Base-by-base conservation (phyloP, 129 eudicot species). In the Centrapalus pauciflorus region DNA sequence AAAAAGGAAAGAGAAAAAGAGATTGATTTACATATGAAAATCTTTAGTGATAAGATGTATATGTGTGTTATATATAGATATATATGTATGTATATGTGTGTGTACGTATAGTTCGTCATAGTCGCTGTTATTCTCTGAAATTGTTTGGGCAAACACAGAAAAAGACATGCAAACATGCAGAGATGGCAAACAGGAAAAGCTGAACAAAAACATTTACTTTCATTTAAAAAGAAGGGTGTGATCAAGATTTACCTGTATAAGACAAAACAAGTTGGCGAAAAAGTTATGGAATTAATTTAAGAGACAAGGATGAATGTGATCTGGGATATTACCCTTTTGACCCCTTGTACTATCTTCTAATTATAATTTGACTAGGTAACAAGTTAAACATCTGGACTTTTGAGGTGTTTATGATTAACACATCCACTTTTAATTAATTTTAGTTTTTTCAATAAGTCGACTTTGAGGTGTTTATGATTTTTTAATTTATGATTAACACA, bases 111-210 rank as follows among this genome's bases (percentile, higher is more conserved):
- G 74, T 62, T 79, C 55, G 67, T 79, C 76, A 70, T 69, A 77
- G 71, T 61, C 70, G 60, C 78, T 73, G 79, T 79, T 79, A 79
- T 79, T 75, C 84, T 70, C 77, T 75, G 80, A n/a, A 64, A 75
- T 28, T 43, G 77, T 64, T 80, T 80, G 72, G 67, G 69, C 70
- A 45, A 70, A 75, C 66, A 75, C 68, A 48, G 76, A 34, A 69
- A 62, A 65, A 75, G 81, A 72, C 78, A 80, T 75, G 84, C 81
- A 80, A 57, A 72, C 84, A 80, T 80, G 84, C 84, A 80, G 84
- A 69, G 73, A 75, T 75, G 67, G 79, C 74, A 75, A 75, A 75
- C 79, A 75, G 79, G 62, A 75, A 75, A 75, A 75, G 73, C 67
- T 56, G 67, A 66, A 73, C 10, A 12, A 59, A 71, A 66, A 57